These are phyloP conservation scores for Panicum virgatum DNA, from an alignment of 202 grass and related monocot genomes.

Conservation along the genomic window DNA sequence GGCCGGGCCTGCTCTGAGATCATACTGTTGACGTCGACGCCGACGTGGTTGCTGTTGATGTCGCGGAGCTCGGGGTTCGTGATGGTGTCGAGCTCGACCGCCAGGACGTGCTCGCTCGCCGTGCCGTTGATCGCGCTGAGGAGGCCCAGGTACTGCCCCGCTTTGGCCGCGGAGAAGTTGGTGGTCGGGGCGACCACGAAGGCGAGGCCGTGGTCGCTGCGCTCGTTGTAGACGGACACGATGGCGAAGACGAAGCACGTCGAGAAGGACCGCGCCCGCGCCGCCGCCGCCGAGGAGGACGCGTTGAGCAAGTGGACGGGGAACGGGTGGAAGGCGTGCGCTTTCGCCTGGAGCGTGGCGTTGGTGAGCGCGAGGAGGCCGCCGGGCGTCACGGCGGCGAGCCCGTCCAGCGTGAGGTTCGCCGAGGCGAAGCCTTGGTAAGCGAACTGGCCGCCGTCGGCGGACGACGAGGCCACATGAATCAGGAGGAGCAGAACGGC, in stretches of 20 bases:
- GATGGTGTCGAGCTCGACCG: constrained; percentile 47
- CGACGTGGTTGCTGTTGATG: constrained; percentile 43
- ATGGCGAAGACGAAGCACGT: constrained; percentile 41
- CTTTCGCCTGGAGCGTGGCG: constrained; percentile 23
- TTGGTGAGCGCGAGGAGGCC: constrained; percentile 36
- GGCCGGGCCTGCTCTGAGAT: neutral
- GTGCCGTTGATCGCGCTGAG: neutral
- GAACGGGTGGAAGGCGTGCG: constrained; percentile 33
- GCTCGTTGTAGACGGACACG: neutral
- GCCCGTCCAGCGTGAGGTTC: constrained; percentile 19
- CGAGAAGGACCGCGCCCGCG: constrained; percentile 38
- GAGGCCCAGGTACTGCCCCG: constrained; percentile 32
- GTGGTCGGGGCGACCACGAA: constrained; percentile 38
- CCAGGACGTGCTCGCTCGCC: constrained; percentile 6
- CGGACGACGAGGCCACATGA: neutral
- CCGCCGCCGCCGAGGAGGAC: neutral
- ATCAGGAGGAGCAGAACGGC: neutral
- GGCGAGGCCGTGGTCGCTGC: constrained; percentile 35
- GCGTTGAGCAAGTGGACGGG: constrained; percentile 9
- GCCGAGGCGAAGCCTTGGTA: constrained; percentile 33
- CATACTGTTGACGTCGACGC: constrained; percentile 36
- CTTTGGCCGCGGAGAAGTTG: constrained; percentile 1
- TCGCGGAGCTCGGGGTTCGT: constrained; percentile 34
- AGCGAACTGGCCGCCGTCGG: neutral
- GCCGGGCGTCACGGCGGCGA: constrained; percentile 23